phyloP scores from a whole-genome alignment of 2,329 filamentous ascomycete species.

The Colletotrichum shisoi region DNA sequence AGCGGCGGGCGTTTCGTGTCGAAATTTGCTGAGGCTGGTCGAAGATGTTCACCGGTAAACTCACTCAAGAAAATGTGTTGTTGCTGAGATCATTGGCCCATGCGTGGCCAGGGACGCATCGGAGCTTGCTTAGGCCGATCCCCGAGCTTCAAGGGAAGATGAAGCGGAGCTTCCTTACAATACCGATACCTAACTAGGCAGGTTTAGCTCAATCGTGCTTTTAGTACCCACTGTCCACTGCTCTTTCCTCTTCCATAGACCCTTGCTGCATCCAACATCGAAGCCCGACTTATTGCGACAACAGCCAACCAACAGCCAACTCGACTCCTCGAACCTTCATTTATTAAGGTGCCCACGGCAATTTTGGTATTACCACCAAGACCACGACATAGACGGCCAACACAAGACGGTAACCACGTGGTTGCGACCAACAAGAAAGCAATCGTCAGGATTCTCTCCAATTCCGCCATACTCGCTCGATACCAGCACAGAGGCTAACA shows the following conservation, averaged over 20 bases:
- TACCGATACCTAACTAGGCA: too few species aligned
- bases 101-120: constrained; percentile 13
- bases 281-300: not conserved
- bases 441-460: not conserved
- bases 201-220: too few species aligned
- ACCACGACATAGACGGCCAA: not conserved
- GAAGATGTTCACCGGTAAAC: not conserved
- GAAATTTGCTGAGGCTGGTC: not conserved
- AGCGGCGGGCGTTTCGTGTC: not conserved
- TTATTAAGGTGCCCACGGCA: not conserved
- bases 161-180: not conserved
- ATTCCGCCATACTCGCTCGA: not conserved
- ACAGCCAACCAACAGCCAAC: not conserved
- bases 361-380: not conserved
- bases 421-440: not conserved
- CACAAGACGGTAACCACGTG: not conserved
- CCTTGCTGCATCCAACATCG: constrained; percentile 9
- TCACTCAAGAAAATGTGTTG: constrained; percentile 17
- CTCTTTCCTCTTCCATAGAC: constrained; percentile 4
- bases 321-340: not conserved
- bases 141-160: constrained; percentile 11
- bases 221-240: not conserved
- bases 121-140: constrained; percentile 38
- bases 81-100: constrained; percentile 16
- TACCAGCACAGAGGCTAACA: not conserved